Percentiles rank a stretch among this genome's conserved stretches.
phyloP scores from a whole-genome alignment of 371 early-diverging fungal genomes.

The Fennellomyces sp. region DNA sequence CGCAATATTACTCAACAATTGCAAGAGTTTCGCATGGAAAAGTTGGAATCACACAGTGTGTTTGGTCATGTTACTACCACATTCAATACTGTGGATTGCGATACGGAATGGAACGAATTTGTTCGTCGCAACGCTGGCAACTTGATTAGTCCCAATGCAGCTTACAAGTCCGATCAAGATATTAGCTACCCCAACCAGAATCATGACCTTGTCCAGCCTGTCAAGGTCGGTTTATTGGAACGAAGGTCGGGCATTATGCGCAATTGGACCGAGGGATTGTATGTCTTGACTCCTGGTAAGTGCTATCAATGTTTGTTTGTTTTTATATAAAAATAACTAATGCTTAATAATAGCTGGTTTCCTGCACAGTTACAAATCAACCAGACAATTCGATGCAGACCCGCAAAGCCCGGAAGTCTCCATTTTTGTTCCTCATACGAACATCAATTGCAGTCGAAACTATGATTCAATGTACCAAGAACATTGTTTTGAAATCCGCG shows the following conservation, averaged over 20 bases:
- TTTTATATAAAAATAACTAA: no score
- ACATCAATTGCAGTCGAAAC: constrained; percentile 12
- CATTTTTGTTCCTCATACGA: constrained; percentile 37
- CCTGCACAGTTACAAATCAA: constrained; percentile 47
- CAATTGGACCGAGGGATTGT: constrained; percentile 38
- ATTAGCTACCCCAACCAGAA: constrained; percentile 46
- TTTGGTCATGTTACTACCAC: constrained; percentile 25
- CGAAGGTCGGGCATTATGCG: constrained; percentile 28
- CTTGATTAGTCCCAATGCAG: constrained; percentile 37
- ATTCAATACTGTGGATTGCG: constrained; percentile 26
- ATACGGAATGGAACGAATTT: constrained; percentile 51
- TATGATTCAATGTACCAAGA: constrained; percentile 18
- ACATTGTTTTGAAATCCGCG: constrained; percentile 27
- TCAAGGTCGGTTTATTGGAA: constrained; percentile 45
- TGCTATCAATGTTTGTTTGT: background rate
- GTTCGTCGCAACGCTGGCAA: constrained; percentile 34
- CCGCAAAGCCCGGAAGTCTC: constrained; percentile 31
- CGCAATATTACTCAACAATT: constrained; percentile 29
- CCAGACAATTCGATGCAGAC: constrained; percentile 34
- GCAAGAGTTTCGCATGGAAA: constrained; percentile 34
- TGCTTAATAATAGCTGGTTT: background rate
- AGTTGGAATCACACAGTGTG: constrained; percentile 27
- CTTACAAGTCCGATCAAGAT: constrained; percentile 41
- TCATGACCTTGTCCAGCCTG: constrained; percentile 31
- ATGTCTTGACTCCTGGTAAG: constrained; percentile 47